Evolutionary conservation across 1,284 basidiomycete species (phyloP), one percentile per base, ranked within the genome.

Genomic region (Volvariella surrecta): DNA sequence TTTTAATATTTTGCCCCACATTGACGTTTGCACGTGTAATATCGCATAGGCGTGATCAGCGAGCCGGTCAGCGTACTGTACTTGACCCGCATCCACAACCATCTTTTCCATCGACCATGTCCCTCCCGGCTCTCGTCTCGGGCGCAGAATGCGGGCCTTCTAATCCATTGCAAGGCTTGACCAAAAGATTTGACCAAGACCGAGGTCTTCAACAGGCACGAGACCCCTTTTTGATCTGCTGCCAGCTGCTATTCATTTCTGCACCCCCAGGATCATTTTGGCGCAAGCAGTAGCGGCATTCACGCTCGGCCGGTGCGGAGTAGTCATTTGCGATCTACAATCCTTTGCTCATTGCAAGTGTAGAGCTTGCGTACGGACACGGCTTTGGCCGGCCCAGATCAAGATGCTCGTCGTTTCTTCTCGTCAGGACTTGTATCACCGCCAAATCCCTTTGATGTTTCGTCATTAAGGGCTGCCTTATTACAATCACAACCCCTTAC

Each of bases 71-170:
- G 30, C 15, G 9, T 9, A 9, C 46, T 34, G 28, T 28, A 6
- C 24, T 6, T 28, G 7, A n/a, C 34, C 7, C 13, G 6, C 34
- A 35, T 35, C 43, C 22, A 22, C 40, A 22, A 30, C 31, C 15
- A 31, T 39, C 21, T 21, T 35, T n/a, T n/a, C 17, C 41, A 40
- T 16, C 22, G 28, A 45, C 47, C 32, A 89, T 89, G 87, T 79
- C 86, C 8, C 66, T 89, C 17, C 80, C 83, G 43, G 71, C 85
- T 69, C 79, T 90, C 13, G 70, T 82, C 30, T 76, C 73, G 46
- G 76, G 76, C 34, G 72, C 83, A 1, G 86, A 89, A 39, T 92
- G 88, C 51, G 89, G 89, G 1, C 88, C 89, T 4, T 73, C 75
- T 1, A 91, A 90, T 57, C 77, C 87, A 9, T 60, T 92, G n/a